phyloP scores from a whole-genome alignment of 495 filamentous ascomycete genomes.

The Bacidia rubella region DNA sequence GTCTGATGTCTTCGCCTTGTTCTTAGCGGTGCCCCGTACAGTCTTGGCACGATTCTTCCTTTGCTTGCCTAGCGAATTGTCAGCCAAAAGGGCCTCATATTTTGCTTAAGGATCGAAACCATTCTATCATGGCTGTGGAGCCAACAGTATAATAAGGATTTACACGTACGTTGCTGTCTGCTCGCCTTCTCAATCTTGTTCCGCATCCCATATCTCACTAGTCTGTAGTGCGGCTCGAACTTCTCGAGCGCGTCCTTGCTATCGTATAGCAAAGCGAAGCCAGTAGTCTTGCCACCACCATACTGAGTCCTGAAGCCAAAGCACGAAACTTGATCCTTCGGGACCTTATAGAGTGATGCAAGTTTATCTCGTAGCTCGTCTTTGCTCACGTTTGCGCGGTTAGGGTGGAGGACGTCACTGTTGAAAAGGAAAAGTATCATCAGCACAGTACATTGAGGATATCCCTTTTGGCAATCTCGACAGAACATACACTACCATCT shows the following conservation, averaged over 20 bases:
- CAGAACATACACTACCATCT: constrained; percentile 96
- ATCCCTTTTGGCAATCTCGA: too few relatives aligned
- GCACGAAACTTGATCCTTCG: constrained; percentile 90
- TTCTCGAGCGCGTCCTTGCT: constrained; percentile 95
- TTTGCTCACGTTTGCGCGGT: constrained; percentile 96
- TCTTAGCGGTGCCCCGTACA: constrained; percentile 83
- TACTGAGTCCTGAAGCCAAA: constrained; percentile 98
- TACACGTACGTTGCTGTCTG: constrained; percentile 93
- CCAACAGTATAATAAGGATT: too few relatives aligned
- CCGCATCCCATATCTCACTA: constrained; percentile 81
- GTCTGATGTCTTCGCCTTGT: constrained; percentile 78
- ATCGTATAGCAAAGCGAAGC: constrained; percentile 98
- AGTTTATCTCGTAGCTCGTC: constrained; percentile 94
- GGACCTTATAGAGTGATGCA: constrained; percentile 88
- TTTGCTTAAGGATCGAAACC: background rate
- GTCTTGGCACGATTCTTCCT: constrained; percentile 99
- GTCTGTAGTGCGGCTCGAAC: constrained; percentile 97
- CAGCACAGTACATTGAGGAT: background rate
- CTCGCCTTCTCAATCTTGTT: constrained; percentile 88
- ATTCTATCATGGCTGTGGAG: background rate
- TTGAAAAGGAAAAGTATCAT: background rate
- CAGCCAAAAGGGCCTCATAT: too few relatives aligned
- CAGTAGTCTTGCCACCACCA: constrained; percentile 98
- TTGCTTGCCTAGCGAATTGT: constrained; percentile 83
- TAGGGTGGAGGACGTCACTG: constrained; percentile 98